Evolutionary conservation across 164 flowering plant genomes (phyloP).

Genomic region (Berberis thunbergii): DNA sequence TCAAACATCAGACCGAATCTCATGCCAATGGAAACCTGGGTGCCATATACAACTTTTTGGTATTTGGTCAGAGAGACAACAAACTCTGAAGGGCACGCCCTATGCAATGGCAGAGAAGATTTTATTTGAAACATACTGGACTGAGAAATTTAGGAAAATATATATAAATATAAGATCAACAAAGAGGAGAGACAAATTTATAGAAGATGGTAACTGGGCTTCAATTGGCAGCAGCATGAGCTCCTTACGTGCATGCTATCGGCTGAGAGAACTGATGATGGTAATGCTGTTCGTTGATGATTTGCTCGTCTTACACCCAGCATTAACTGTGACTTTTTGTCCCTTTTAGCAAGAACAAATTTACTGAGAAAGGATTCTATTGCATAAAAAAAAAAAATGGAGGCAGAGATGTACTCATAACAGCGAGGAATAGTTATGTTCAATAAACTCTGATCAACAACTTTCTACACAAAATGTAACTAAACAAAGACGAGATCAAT

Average conservation of each 20-base stretch:
- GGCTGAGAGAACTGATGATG: slow-evolving; percentile 93
- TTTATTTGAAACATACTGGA: not conserved
- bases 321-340: slow-evolving; percentile 80
- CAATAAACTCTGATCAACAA: no score
- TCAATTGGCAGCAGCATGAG: slow-evolving; percentile 92
- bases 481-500: no score
- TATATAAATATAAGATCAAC: slow-evolving; percentile 2
- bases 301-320: slow-evolving; percentile 90
- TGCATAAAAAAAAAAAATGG: no score
- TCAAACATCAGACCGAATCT: slow-evolving; percentile 99
- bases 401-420: not conserved
- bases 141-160: not conserved
- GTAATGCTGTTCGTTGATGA: slow-evolving; percentile 77
- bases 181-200: slow-evolving; percentile 33
- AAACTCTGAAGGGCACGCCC: slow-evolving; percentile 95
- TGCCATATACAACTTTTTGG: slow-evolving; percentile 65
- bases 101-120: slow-evolving; percentile 12
- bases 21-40: slow-evolving; percentile 84
- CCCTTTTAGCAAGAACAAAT: slow-evolving; percentile 34
- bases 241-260: slow-evolving; percentile 99
- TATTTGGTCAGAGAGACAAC: slow-evolving; percentile 66
- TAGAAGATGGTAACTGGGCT: slow-evolving; percentile 85
- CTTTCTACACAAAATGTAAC: no score
- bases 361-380: not conserved
- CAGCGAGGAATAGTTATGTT: no score